Evolutionary conservation across 2,329 filamentous ascomycete genomes (phyloP), one percentile per base, ranked within the genome.

Genomic region (Fusarium incarnatum): DNA sequence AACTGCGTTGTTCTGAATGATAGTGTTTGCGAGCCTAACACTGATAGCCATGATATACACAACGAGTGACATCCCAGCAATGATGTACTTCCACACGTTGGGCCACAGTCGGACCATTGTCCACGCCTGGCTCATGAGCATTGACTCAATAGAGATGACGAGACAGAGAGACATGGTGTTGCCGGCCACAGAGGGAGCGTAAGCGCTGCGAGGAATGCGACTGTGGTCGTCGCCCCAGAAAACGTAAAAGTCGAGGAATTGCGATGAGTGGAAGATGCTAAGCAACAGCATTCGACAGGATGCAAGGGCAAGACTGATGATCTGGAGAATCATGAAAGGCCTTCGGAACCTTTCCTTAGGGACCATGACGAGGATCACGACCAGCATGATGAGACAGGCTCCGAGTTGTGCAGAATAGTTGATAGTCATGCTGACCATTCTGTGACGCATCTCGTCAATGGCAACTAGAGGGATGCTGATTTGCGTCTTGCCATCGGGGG

Each of bases 351-450:
- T 94, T 70, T 88, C 83, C 0, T 83, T 77, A 22, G 88, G 87
- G 1, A 92, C 94, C 78, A 94, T 85, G 61, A 91, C 75, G 13
- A 94, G 80, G 5, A 94, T 81, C 30, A 92, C 83, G 45, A 91
- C 71, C 20, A 94, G 82, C 74, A 94, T 87, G 64, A 91, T 80
- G 60, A 90, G 69, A 48, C 87, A 88, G 25, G 91, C 88, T 30
- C 93, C 93, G 54, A 94, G 84, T 77, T 95, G 92, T 20, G 86
- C 81, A 55, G 87, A 90, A 77, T 91, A 93, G 79, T 89, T 91
- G 82, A 92, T 88, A 76, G 76, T 77, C 27, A 81, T 77, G 72
- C 77, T 80, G 67, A 78, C 64, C 42, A 77, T 75, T 30, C 77
- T 75, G 25, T 73, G 67, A 65, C 78, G 79, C 53, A 77, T 71